These are phyloP conservation scores for Sporothrix curviconia DNA, from an alignment of 2,329 filamentous ascomycete species.

Conservation along the genomic window DNA sequence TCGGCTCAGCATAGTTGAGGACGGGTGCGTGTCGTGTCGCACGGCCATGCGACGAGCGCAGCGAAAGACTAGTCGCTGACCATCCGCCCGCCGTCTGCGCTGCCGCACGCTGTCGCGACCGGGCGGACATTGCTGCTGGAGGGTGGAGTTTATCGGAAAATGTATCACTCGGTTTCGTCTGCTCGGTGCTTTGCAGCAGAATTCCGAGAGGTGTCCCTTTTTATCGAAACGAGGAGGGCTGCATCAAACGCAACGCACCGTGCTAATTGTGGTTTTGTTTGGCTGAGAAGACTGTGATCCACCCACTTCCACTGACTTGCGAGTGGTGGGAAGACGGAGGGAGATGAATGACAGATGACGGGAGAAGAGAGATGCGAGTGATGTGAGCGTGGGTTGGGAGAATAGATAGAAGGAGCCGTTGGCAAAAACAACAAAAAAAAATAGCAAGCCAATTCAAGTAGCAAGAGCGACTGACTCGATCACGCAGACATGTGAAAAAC, in stretches of 20 bases:
- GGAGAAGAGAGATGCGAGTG: too few relatives aligned
- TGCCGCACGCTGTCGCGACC: constrained; percentile 2
- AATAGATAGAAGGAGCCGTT: neutral
- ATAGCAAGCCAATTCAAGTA: neutral
- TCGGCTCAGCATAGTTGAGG: constrained; percentile 6
- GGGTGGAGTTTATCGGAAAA: neutral
- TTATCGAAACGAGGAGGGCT: neutral
- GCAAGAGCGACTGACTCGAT: too few relatives aligned
- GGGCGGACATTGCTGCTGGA: constrained; percentile 2
- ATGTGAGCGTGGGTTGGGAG: too few relatives aligned
- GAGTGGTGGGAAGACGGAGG: too few relatives aligned
- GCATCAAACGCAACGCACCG: too few relatives aligned
- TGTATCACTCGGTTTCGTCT: too few relatives aligned
- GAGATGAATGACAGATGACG: too few relatives aligned
- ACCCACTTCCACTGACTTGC: too few relatives aligned
- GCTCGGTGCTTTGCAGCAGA: too few relatives aligned
- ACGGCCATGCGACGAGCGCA: constrained; percentile 8
- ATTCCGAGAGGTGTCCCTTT: neutral
- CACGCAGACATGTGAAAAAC: neutral
- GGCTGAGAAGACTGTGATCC: neutral
- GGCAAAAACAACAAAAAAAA: neutral
- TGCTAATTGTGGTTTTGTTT: too few relatives aligned
- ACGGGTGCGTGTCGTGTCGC: constrained; percentile 12
- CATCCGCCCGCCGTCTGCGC: neutral
- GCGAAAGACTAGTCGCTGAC: neutral